phyloP scores from a whole-genome alignment of 257 asterid species.

The Petunia secreta region DNA sequence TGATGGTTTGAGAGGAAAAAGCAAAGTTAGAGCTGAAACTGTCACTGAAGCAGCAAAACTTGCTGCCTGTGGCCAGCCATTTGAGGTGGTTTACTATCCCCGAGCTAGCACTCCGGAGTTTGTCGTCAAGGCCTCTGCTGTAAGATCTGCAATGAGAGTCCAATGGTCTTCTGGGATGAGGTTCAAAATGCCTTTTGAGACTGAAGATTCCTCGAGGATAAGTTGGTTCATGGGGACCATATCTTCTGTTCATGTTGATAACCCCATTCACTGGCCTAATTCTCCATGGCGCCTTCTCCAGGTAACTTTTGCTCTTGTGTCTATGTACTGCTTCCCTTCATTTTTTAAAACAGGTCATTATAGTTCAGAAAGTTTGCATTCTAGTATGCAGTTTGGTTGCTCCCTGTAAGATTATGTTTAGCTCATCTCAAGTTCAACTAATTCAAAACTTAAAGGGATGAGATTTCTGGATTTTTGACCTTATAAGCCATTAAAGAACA shows the following conservation, averaged over 20 bases:
- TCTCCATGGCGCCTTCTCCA: conserved; percentile 92
- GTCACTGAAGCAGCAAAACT: conserved; percentile 60
- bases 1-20: conserved; percentile 41
- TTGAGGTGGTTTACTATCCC: conserved; percentile 73
- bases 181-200: conserved; percentile 87
- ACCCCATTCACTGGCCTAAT: conserved; percentile 75
- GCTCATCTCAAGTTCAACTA: background rate
- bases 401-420: background rate
- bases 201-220: conserved; percentile 77
- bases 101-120: conserved; percentile 79
- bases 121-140: conserved; percentile 65
- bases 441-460: background rate
- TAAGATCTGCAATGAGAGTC: conserved; percentile 62
- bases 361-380: too few species aligned
- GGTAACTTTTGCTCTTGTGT: conserved; percentile 36
- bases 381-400: background rate
- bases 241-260: conserved; percentile 61
- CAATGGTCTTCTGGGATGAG: conserved; percentile 79
- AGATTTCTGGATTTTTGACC: background rate
- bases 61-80: conserved; percentile 57
- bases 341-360: background rate
- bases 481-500: background rate
- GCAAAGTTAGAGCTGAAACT: conserved; percentile 53
- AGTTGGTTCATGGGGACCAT: conserved; percentile 91
- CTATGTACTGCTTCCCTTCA: background rate